Conservation (phyloP, 805 yeast species). For the Komagataella ulmi region DNA sequence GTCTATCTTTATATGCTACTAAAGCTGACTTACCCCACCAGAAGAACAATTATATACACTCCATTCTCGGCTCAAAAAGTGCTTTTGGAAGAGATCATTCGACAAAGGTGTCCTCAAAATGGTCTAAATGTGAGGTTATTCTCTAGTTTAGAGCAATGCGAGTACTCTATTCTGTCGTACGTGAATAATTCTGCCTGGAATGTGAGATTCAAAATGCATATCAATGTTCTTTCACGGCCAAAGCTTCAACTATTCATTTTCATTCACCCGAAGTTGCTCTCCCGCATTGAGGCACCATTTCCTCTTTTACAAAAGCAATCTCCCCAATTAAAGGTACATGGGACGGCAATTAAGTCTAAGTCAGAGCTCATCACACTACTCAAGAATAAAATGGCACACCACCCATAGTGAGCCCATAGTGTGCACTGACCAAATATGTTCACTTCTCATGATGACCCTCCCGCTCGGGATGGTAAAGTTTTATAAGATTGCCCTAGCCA, state of each 20-base stretch:
- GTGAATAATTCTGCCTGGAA: not conserved
- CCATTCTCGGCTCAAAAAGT: slow-evolving; percentile 24
- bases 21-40: slow-evolving; percentile 27
- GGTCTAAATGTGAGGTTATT: slow-evolving; percentile 1
- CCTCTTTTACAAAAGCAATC: not conserved
- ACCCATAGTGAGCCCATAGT: not conserved
- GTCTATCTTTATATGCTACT: slow-evolving; percentile 32
- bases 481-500: not conserved
- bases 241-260: not conserved
- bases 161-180: not conserved
- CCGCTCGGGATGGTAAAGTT: not conserved
- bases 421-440: not conserved
- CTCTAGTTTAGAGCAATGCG: slow-evolving; percentile 12
- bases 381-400: not conserved
- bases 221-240: not conserved
- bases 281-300: not conserved
- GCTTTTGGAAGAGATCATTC: slow-evolving; percentile 26
- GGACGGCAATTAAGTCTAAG: not conserved
- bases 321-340: not conserved
- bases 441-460: not conserved
- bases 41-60: slow-evolving; percentile 26
- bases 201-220: not conserved
- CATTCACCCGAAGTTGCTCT: not conserved
- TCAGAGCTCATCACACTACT: not conserved
- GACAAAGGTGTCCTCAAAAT: slow-evolving; percentile 12